A percentile compares a stretch with the other conserved stretches of the same genome.
These are phyloP conservation scores for Candida succiphila DNA, from an alignment of 805 yeast genomes.

Conservation along the genomic window DNA sequence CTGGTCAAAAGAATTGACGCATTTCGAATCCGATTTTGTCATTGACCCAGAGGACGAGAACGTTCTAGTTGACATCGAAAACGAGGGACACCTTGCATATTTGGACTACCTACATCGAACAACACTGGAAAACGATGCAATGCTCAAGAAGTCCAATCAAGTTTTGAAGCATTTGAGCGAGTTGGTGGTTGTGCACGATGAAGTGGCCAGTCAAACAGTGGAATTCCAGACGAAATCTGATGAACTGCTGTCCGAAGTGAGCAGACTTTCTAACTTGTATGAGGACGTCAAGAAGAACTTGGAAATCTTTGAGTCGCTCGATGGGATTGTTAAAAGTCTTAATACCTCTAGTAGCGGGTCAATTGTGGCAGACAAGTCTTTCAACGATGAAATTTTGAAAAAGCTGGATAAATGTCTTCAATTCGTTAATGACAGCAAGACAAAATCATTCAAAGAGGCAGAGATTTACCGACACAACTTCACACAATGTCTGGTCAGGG, in stretches of 20 bases:
- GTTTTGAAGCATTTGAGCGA: constrained; percentile 36
- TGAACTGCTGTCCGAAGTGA: constrained; percentile 36
- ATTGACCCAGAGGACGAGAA: constrained; percentile 30
- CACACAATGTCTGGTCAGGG: constrained; percentile 75
- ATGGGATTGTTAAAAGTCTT: constrained; percentile 55
- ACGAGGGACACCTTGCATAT: constrained; percentile 25
- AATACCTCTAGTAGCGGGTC: constrained; percentile 57
- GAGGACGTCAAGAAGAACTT: constrained; percentile 38
- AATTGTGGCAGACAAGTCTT: constrained; percentile 52
- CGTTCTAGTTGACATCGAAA: constrained; percentile 26
- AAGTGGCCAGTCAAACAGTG: constrained; percentile 50
- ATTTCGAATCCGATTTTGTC: constrained; percentile 32
- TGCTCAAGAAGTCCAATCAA: constrained; percentile 34
- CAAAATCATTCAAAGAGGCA: constrained; percentile 49
- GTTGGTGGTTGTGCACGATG: constrained; percentile 41
- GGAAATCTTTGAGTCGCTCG: constrained; percentile 58
- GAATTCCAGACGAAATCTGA: constrained; percentile 54
- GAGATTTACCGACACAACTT: constrained; percentile 63
- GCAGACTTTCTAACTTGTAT: constrained; percentile 29
- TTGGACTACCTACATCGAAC: constrained; percentile 22
- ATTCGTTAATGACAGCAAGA: constrained; percentile 45
- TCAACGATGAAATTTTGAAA: constrained; percentile 37
- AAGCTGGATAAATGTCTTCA: constrained; percentile 59
- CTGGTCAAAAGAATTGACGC: constrained; percentile 25
- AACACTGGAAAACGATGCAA: constrained; percentile 18